Evolutionary conservation across 345 rosid species (phyloP), one percentile per base, ranked within the genome.

Genomic region (Gossypium ekmanianum): DNA sequence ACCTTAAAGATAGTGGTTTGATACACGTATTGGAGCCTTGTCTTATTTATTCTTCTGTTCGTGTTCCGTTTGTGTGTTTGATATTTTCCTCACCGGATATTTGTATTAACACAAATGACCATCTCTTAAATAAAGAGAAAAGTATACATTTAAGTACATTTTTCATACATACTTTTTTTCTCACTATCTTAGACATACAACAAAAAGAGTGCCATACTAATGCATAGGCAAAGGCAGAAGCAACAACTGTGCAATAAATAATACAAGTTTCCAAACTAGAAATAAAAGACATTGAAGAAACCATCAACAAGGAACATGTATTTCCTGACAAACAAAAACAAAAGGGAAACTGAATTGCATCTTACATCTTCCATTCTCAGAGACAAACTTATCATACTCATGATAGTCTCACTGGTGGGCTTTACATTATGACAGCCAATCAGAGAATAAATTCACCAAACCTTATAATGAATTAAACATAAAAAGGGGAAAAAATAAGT

Each of bases 321-420:
- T 45, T 22, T 56, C 34, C 7, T 4, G 44, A 24, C 76, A 56
- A 62, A 57, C 64, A 68, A 52, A 9, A 61, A 24, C 14, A 2
- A 50, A 8, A 69, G 17, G 58, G 74, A 74, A 54, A 57, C 34
- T 6, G 57, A 63, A 24, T 29, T 71, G 52, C 52, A 74, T 81
- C 84, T 89, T 87, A 95, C 99, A 79, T 95, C 94, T 90, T 85
- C 90, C 86, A 88, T 82, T 86, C 83, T 90, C 73, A 82, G 84
- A 34, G 85, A 79, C 85, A 86, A 74, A 80, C 76, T 85, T 87
- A 95, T 93, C 87, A 91, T 86, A 74, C 78, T 76, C 79, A 83
- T 81, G 87, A 88, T 87, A 73, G 89, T 91, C 80, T 91, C 97
- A 69, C 62, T 66, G 79, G 78, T 88, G 77, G 98, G 88, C 83